Percentiles rank a stretch among this genome's conserved stretches.
Conservation (phyloP, 805 yeast genomes). For the Kodamaea fukazawae region DNA sequence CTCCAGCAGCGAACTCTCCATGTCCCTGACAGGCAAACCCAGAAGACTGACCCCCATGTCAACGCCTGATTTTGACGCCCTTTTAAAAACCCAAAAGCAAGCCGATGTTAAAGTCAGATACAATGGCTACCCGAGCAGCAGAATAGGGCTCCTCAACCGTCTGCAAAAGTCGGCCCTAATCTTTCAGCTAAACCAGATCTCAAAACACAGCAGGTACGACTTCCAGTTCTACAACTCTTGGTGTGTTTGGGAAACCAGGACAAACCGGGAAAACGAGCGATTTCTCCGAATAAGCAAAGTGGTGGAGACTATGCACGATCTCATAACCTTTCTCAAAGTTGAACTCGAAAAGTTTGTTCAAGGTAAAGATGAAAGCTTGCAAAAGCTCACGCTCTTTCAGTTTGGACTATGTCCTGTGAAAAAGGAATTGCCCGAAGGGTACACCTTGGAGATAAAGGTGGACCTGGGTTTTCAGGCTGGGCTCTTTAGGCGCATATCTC, state of each 20-base stretch:
- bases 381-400: conserved; percentile 9
- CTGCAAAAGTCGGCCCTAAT: conserved; percentile 6
- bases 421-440: conserved; percentile 8
- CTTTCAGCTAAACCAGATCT: neutral
- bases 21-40: too few relatives aligned
- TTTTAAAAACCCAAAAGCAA: too few relatives aligned
- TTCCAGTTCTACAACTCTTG: conserved; percentile 9
- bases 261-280: neutral
- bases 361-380: neutral
- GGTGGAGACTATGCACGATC: conserved; percentile 8
- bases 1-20: too few relatives aligned
- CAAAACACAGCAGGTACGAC: conserved; percentile 1
- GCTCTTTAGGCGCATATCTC: conserved; percentile 6
- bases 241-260: conserved; percentile 8
- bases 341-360: conserved; percentile 1
- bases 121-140: conserved; percentile 8
- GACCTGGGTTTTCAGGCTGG: neutral
- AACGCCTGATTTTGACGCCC: too few relatives aligned
- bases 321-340: neutral
- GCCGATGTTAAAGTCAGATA: neutral
- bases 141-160: conserved; percentile 2
- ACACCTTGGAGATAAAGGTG: conserved; percentile 12
- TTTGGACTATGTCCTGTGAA: conserved; percentile 10
- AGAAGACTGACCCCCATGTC: too few relatives aligned
- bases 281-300: conserved; percentile 2